These are phyloP conservation scores for Fusarium lyarnte DNA, from an alignment of 2,329 filamentous ascomycete species.

Conservation along the genomic window DNA sequence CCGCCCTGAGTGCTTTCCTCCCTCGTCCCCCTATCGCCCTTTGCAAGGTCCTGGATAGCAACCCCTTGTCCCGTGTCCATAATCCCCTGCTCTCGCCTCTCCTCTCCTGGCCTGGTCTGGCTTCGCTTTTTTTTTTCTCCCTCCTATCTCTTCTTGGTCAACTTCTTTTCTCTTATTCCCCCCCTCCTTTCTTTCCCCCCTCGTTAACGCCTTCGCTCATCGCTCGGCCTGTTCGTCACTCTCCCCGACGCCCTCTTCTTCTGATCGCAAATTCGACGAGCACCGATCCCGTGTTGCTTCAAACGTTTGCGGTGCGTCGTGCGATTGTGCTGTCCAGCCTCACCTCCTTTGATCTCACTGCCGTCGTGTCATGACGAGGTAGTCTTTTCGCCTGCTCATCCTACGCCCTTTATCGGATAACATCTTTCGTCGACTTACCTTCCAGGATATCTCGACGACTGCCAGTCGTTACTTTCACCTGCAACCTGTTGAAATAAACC, in stretches of 20 bases:
- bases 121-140: slow-evolving; percentile 40
- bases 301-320: slow-evolving; percentile 34
- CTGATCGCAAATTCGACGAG: slow-evolving; percentile 35
- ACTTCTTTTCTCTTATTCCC: slow-evolving; percentile 37
- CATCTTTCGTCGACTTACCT: slow-evolving; percentile 43
- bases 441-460: slow-evolving; percentile 42
- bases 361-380: slow-evolving; percentile 40
- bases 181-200: slow-evolving; percentile 39
- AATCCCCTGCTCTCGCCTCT: slow-evolving; percentile 44
- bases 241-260: slow-evolving; percentile 37
- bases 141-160: slow-evolving; percentile 40
- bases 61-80: slow-evolving; percentile 45
- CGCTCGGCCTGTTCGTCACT: slow-evolving; percentile 41
- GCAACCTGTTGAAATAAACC: slow-evolving; percentile 34
- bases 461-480: slow-evolving; percentile 44
- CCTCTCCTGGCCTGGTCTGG: slow-evolving; percentile 36
- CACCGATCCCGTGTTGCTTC: slow-evolving; percentile 36
- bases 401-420: slow-evolving; percentile 32
- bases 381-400: slow-evolving; percentile 24
- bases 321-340: slow-evolving; percentile 23
- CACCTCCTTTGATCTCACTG: slow-evolving; percentile 29
- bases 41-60: slow-evolving; percentile 41
- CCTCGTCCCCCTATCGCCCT: slow-evolving; percentile 41
- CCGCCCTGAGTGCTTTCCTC: slow-evolving; percentile 12
- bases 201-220: slow-evolving; percentile 43